Base-by-base conservation (phyloP, 495 filamentous ascomycete species). In the Pyronema domesticum region DNA sequence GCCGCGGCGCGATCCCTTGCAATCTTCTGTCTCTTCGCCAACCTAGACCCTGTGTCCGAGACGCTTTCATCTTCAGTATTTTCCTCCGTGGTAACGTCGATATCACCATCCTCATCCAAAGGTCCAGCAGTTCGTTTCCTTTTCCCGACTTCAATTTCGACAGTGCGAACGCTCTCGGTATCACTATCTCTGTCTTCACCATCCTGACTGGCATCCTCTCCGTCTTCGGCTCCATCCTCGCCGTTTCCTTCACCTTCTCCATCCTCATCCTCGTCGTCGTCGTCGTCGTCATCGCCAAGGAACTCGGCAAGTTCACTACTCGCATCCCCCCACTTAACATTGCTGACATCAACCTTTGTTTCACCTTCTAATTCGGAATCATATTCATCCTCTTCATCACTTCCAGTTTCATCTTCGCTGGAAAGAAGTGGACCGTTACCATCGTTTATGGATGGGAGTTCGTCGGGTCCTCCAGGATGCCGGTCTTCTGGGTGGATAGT, bases 401-500 rank as follows among this genome's bases (percentile, higher is more conserved):
- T 72, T 56, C 58, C 73, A 17, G 70, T 68, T 7, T 77, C 74
- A 3, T 76, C 69, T 14, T 74, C 70, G 0, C 67, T 66, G 50
- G 54, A 51, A 58, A 50, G 55, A 54, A 54, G 44, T 30, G 60
- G 59, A 56, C 39, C 48, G 58, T 68, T 68, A 35, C 67, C 60
- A 53, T 64, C 65, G 15, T 65, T 68, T 10, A 67, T 55, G 8
- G 48, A 64, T 54, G 40, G 62, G 36, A 54, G 55, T 23, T 46
- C 52, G 35, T 50, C 17, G 23, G 15, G 71, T 63, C 71, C 11
- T 8, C 58, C 58, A 23, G 58, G 59, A 61, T 67, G 69, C 5
- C 78, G 72, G 58, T 81, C 80, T 51, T 78, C 73, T 0, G 79
- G 78, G 58, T 83, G 75, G 36, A 84, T 70, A 9, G 74, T 65